Evolutionary conservation across 2,329 filamentous ascomycete species (phyloP).

Genomic region (Paraphoma sp.): DNA sequence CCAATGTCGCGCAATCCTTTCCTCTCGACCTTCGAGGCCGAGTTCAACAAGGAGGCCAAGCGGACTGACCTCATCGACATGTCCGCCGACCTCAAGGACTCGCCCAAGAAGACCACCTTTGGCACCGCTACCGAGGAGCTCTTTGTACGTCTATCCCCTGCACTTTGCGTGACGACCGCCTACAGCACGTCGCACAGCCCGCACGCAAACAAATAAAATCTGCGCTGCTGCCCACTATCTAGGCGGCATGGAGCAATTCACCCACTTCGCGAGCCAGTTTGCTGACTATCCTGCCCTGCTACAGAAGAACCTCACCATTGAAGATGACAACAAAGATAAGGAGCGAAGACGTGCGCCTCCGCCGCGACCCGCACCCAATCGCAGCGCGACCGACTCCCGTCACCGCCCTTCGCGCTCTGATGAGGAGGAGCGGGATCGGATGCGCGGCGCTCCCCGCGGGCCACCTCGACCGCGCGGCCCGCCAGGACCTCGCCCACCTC

Average conservation of each 20-base stretch:
- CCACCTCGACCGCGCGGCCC: slow-evolving; percentile 46
- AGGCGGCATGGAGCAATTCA: slow-evolving; percentile 48
- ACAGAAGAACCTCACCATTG: slow-evolving; percentile 72
- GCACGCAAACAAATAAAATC: slow-evolving; percentile 8
- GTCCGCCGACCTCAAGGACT: slow-evolving; percentile 48
- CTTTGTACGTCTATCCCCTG: slow-evolving; percentile 68
- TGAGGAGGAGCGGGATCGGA: slow-evolving; percentile 56
- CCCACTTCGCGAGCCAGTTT: slow-evolving; percentile 47
- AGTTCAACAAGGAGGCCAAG: slow-evolving; percentile 47
- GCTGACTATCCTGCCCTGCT: slow-evolving; percentile 50
- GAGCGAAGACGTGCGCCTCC: slow-evolving; percentile 10
- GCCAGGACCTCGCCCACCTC: slow-evolving; percentile 46
- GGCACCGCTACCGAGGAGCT: slow-evolving; percentile 69
- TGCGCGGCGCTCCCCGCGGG: slow-evolving; percentile 48
- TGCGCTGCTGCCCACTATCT: not conserved
- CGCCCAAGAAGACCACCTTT: slow-evolving; percentile 54
- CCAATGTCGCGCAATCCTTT: slow-evolving; percentile 79
- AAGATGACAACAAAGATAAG: slow-evolving; percentile 61
- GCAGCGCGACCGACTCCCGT: slow-evolving; percentile 54
- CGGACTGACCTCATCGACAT: slow-evolving; percentile 44
- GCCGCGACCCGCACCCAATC: slow-evolving; percentile 51
- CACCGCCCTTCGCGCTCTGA: slow-evolving; percentile 73
- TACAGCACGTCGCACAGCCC: slow-evolving; percentile 24
- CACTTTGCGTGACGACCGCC: slow-evolving; percentile 17
- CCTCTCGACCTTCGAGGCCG: slow-evolving; percentile 63